phyloP scores from a whole-genome alignment of 441 rosid genomes.

The Breynia disticha region DNA sequence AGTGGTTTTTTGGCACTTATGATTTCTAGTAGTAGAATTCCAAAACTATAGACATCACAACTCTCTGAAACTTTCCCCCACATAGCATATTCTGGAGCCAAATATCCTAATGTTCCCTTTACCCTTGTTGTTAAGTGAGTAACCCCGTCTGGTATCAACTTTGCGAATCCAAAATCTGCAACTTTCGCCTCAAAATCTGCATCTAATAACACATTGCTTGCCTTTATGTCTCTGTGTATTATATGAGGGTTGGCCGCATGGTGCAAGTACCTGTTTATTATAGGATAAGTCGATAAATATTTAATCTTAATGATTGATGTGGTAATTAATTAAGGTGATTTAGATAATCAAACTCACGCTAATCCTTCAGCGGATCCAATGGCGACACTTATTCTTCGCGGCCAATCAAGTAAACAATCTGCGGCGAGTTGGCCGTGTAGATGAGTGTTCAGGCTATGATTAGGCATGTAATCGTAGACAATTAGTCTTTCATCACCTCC shows the following conservation, averaged over 20 bases:
- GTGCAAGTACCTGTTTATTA: constrained; percentile 57
- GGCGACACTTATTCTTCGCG: constrained; percentile 52
- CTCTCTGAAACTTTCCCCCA: constrained; percentile 70
- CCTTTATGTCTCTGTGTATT: constrained; percentile 66
- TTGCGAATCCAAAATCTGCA: constrained; percentile 78
- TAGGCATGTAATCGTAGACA: constrained; percentile 88
- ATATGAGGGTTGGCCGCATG: constrained; percentile 78
- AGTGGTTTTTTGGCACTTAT: constrained; percentile 50
- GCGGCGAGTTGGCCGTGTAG: constrained; percentile 79
- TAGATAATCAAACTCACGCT: constrained; percentile 34
- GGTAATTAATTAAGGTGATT: background rate
- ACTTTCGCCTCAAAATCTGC: constrained; percentile 58
- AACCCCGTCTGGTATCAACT: constrained; percentile 60
- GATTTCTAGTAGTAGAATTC: constrained; percentile 53
- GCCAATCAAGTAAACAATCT: constrained; percentile 74
- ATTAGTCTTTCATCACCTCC: constrained; percentile 88
- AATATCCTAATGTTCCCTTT: constrained; percentile 64
- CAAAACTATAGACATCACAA: constrained; percentile 72
- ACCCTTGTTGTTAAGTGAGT: constrained; percentile 64
- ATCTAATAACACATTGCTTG: constrained; percentile 63
- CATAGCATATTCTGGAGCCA: constrained; percentile 72
- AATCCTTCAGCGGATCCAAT: constrained; percentile 87
- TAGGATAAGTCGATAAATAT: background rate
- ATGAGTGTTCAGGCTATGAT: constrained; percentile 75
- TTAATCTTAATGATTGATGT: background rate